Percentiles rank a stretch among this genome's conserved stretches.
Conservation (phyloP, 2,329 filamentous ascomycete genomes). For the Falciphora oryzae region DNA sequence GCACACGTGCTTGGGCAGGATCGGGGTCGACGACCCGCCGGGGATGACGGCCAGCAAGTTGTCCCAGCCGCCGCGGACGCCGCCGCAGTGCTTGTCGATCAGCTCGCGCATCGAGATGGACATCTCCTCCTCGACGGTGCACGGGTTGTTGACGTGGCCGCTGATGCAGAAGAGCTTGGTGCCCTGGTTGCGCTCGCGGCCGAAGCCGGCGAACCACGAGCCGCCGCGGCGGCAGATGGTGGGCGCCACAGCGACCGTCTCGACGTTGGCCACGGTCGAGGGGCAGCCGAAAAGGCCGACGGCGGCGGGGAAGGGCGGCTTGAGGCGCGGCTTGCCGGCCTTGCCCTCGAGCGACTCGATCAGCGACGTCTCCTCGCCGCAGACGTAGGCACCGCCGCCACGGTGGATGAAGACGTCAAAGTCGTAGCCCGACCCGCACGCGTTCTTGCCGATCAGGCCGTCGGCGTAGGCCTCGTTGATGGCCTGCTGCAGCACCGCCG, state of each 20-base stretch:
- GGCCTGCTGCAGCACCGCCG: constrained; percentile 83
- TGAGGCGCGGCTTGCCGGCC: constrained; percentile 95
- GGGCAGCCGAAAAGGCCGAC: constrained; percentile 98
- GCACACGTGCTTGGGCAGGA: constrained; percentile 83
- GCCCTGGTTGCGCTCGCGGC: constrained; percentile 91
- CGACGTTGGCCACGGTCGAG: constrained; percentile 95
- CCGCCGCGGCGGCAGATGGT: constrained; percentile 92
- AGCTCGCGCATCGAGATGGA: constrained; percentile 92
- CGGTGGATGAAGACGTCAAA: constrained; percentile 97
- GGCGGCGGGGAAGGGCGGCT: constrained; percentile 96
- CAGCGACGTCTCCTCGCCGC: constrained; percentile 94
- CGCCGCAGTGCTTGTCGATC: constrained; percentile 97
- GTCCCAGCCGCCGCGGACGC: constrained; percentile 95
- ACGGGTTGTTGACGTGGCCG: constrained; percentile 97
- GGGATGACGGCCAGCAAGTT: constrained; percentile 94
- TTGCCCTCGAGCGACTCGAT: constrained; percentile 99
- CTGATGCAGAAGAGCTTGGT: constrained; percentile 99
- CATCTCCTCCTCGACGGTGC: constrained; percentile 99
- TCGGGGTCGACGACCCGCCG: constrained; percentile 92
- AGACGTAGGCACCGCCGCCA: constrained; percentile 95
- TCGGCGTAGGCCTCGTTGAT: constrained; percentile 97
- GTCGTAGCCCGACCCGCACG: constrained; percentile 93
- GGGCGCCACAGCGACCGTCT: constrained; percentile 91
- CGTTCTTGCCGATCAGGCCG: constrained; percentile 95
- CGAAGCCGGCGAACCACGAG: constrained; percentile 89